Conservation (phyloP, 352 stramenopile species). For the Phytophthora fragariaefolia region DNA sequence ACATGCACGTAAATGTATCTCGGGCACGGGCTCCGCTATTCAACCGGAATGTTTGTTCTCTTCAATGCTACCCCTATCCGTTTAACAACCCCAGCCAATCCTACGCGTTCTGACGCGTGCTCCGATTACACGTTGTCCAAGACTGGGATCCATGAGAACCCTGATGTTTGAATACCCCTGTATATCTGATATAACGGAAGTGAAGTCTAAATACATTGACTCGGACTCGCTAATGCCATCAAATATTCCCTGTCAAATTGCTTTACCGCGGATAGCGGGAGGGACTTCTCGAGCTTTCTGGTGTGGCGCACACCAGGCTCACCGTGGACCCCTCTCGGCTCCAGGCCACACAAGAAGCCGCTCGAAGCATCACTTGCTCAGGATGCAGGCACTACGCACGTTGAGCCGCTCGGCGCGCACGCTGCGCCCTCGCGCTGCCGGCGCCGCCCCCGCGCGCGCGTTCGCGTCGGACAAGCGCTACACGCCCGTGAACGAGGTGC, state of each 20-base stretch:
- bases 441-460: constrained; percentile 9
- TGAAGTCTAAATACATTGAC: too few relatives aligned
- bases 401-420: constrained; percentile 17
- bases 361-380: constrained; percentile 19
- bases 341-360: constrained; percentile 30
- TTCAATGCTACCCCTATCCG: not conserved
- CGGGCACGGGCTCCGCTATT: too few relatives aligned
- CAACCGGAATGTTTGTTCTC: too few relatives aligned
- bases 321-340: constrained; percentile 21
- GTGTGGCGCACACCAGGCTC: not conserved
- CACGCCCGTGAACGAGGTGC: constrained; percentile 80
- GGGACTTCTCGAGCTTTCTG: too few relatives aligned
- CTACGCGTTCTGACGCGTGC: not conserved
- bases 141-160: too few relatives aligned
- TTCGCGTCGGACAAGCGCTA: constrained; percentile 84
- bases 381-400: constrained; percentile 37
- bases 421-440: constrained; percentile 5
- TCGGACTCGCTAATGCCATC: too few relatives aligned
- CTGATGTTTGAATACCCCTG: too few relatives aligned
- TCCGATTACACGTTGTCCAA: not conserved
- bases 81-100: not conserved
- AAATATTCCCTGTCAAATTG: too few relatives aligned
- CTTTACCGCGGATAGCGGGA: too few relatives aligned
- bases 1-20: too few relatives aligned
- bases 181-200: too few relatives aligned